A percentile compares a stretch with the other conserved stretches of the same genome.
phyloP scores from a whole-genome alignment of 1,284 basidiomycete species.

The Pholiota adiposa region DNA sequence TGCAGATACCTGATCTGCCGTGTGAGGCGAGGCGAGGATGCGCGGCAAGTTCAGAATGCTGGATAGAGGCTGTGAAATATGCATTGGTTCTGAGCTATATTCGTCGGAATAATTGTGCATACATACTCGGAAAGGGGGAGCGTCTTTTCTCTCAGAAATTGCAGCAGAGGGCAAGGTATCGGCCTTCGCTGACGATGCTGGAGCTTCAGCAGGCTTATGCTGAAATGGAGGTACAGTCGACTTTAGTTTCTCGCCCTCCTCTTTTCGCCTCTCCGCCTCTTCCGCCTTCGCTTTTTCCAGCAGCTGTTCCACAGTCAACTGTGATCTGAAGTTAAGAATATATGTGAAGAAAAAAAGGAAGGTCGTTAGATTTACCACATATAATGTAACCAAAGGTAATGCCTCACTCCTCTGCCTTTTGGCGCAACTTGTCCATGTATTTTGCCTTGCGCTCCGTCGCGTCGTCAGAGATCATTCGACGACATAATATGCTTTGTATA shows the following conservation, averaged over 20 bases:
- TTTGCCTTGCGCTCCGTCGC: constrained; percentile 16
- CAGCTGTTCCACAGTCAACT: constrained; percentile 28
- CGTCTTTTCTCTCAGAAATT: constrained; percentile 24
- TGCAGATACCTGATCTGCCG: constrained; percentile 70
- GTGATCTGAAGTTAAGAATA: constrained; percentile 19
- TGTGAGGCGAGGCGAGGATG: constrained; percentile 72
- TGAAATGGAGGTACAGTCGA: constrained; percentile 7
- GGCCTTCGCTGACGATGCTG: not conserved
- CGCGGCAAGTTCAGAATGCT: constrained; percentile 80
- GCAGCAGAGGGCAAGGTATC: constrained; percentile 6
- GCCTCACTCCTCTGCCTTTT: constrained; percentile 32
- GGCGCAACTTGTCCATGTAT: constrained; percentile 30
- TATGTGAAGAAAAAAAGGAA: not conserved
- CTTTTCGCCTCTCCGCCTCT: constrained; percentile 22
- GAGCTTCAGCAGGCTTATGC: constrained; percentile 1
- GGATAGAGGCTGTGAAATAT: constrained; percentile 66
- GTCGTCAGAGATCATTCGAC: constrained; percentile 1
- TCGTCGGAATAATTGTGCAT: not conserved
- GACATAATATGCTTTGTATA: not conserved
- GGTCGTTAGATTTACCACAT: constrained; percentile 17
- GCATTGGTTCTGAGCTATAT: not conserved
- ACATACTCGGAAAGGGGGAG: constrained; percentile 25
- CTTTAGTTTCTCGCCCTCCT: constrained; percentile 28
- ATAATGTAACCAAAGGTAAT: constrained; percentile 10
- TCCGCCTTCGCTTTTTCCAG: constrained; percentile 26